These are phyloP conservation scores for Kentomonas sorsogonicus DNA, from an alignment of 208 protist species.

Conservation along the genomic window DNA sequence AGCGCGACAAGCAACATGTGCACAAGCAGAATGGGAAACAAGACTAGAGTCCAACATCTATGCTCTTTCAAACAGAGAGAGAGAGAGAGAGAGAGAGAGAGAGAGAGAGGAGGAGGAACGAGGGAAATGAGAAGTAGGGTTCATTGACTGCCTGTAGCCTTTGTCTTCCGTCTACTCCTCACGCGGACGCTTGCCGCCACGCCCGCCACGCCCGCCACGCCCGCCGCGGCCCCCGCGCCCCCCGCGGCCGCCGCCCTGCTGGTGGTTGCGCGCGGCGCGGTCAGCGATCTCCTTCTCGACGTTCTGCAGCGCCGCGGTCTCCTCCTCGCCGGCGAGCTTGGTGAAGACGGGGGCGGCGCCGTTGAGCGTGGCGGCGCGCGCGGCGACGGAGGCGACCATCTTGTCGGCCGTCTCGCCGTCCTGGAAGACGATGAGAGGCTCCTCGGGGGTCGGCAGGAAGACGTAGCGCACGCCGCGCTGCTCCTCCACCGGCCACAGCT, in stretches of 20 bases:
- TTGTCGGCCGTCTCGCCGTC: conserved; percentile 63
- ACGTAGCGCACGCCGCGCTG: conserved; percentile 83
- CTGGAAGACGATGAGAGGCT: conserved; percentile 78
- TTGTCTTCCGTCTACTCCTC: conserved; percentile 17
- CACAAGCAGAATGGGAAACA: too few species aligned
- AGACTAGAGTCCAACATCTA: too few species aligned
- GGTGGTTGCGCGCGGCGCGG: conserved; percentile 40
- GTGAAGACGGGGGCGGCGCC: conserved; percentile 58
- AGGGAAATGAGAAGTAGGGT: background rate
- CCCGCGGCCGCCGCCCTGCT: conserved; percentile 15
- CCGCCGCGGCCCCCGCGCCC: conserved; percentile 32
- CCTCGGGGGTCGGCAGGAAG: conserved; percentile 62
- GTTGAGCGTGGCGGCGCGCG: conserved; percentile 70
- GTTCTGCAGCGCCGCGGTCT: conserved; percentile 57
- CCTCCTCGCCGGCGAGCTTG: conserved; percentile 62
- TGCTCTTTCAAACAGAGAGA: background rate
- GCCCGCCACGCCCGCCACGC: conserved; percentile 29
- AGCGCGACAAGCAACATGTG: too few species aligned
- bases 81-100: background rate
- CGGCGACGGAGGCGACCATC: conserved; percentile 69
- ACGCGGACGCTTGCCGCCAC: conserved; percentile 40
- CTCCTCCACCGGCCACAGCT: conserved; percentile 79
- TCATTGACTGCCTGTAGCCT: background rate
- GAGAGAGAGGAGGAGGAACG: background rate
- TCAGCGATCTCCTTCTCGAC: conserved; percentile 83